Base-by-base conservation (phyloP, 2,329 filamentous ascomycete species). In the Daldinia eschscholtzii region DNA sequence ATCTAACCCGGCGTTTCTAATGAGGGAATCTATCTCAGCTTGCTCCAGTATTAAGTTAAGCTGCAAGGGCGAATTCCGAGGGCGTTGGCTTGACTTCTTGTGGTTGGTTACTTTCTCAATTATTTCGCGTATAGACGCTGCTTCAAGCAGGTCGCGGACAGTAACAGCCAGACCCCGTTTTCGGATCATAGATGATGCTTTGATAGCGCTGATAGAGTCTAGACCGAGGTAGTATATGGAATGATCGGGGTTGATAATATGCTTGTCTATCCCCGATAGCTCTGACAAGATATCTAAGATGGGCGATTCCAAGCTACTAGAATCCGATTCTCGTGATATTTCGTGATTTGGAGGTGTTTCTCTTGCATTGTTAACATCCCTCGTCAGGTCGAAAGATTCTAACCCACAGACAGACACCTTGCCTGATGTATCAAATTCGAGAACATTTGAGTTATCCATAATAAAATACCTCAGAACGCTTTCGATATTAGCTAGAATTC, bases 131-230 rank as follows among this genome's bases (percentile, higher is more conserved):
- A 97, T 84, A 0, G 88, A 93, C 3, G 85, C 83, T 1, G 90
- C 88, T 66, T 83, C 87, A 2, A 97, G 81, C 74, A 97, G 88
- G 42, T 93, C 88, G 46, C 91, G 90, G 2, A 95, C 91, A 37
- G 86, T 85, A 0, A 97, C 78, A 12, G 81, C 79, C 6, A 97
- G 79, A 0, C 84, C 87, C 46, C 84, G 80, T 72, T 87, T 91
- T 46, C 88, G 89, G 3, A 98, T 82, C 6, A 94, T 82, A 0
- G 91, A 87, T 7, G 90, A 89, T 3, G 94, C 89, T 75, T 96
- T 97, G 81, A 98, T 96, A 1, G 93, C 91, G 70, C 91, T 95
- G 78, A 98, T 97, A 0, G 94, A 98, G 77, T 98, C 94, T 1
- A 98, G 87, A 0, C 94, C 94, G 1, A 98, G 85, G 70, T 96